Conservation (phyloP, 306 rosid species). For the Pyrus bretschneideri region DNA sequence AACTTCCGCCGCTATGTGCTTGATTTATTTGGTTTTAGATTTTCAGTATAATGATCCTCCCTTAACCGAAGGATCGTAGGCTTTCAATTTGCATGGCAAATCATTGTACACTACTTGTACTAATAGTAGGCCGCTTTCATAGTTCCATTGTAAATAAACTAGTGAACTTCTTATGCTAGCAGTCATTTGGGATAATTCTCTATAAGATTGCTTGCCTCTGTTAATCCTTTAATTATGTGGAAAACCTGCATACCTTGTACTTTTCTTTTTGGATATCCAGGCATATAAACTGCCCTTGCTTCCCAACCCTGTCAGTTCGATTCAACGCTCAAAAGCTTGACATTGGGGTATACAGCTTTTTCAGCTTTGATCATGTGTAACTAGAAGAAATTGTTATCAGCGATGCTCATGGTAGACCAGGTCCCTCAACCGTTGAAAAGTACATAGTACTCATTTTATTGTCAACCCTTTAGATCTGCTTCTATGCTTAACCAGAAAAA, state of each 20-base stretch:
- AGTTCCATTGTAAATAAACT: conserved; percentile 24
- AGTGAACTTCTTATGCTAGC: not conserved
- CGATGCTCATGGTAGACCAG: not conserved
- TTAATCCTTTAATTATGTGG: too few relatives aligned
- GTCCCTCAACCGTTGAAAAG: not conserved
- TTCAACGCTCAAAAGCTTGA: not conserved
- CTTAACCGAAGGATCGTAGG: conserved; percentile 9
- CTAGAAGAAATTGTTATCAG: not conserved
- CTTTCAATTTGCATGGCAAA: conserved; percentile 9
- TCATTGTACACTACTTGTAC: conserved; percentile 12
- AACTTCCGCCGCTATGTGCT: conserved; percentile 12
- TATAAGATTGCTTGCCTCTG: too few relatives aligned
- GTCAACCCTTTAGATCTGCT: too few relatives aligned
- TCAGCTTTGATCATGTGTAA: not conserved
- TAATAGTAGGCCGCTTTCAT: not conserved
- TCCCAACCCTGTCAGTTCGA: not conserved
- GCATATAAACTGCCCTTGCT: not conserved
- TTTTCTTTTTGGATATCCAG: not conserved
- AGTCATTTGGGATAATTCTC: too few relatives aligned
- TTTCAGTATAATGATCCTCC: not conserved
- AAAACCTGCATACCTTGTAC: too few relatives aligned
- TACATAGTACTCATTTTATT: too few relatives aligned
- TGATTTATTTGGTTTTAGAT: conserved; percentile 10
- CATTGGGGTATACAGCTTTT: not conserved
- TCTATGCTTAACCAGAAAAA: too few relatives aligned